Evolutionary conservation across 768 basidiomycete species (phyloP).

Genomic region (Panaeolus papilionaceus): DNA sequence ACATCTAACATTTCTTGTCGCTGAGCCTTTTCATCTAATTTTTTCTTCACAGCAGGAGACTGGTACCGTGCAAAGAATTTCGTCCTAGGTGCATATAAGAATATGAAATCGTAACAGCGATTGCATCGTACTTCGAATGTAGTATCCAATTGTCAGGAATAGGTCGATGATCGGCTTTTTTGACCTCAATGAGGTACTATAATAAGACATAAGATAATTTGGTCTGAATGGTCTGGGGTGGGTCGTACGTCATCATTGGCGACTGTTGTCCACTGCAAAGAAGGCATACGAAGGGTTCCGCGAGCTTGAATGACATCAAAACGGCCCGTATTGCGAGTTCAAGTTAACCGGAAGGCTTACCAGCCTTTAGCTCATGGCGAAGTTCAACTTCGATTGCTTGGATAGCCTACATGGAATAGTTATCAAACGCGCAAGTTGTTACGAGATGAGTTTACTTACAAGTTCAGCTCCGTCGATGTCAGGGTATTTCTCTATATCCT

Average conservation of each 20-base stretch:
- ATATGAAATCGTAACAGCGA: neutral
- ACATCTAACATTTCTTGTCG: constrained; percentile 73
- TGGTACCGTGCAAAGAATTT: constrained; percentile 77
- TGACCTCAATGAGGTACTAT: constrained; percentile 84
- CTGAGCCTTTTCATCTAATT: constrained; percentile 76
- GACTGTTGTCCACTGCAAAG: constrained; percentile 70
- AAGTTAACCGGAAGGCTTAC: constrained; percentile 41
- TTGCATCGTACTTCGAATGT: constrained; percentile 61
- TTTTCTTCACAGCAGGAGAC: constrained; percentile 65
- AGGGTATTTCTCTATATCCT: constrained; percentile 50
- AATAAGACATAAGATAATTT: constrained; percentile 14
- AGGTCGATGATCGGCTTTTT: constrained; percentile 56
- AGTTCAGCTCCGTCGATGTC: constrained; percentile 61
- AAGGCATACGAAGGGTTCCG: constrained; percentile 73
- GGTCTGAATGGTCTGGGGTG: neutral
- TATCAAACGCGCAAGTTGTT: constrained; percentile 5
- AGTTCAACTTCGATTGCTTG: constrained; percentile 74
- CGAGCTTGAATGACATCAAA: constrained; percentile 54
- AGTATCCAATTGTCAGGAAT: constrained; percentile 65
- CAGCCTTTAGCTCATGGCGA: constrained; percentile 70
- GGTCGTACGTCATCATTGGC: constrained; percentile 69
- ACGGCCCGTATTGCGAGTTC: neutral
- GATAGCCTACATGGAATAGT: constrained; percentile 56
- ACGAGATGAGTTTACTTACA: constrained; percentile 46
- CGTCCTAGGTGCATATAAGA: constrained; percentile 53